Conservation (phyloP, 495 filamentous ascomycete species). For the Neurospora tetraspora region DNA sequence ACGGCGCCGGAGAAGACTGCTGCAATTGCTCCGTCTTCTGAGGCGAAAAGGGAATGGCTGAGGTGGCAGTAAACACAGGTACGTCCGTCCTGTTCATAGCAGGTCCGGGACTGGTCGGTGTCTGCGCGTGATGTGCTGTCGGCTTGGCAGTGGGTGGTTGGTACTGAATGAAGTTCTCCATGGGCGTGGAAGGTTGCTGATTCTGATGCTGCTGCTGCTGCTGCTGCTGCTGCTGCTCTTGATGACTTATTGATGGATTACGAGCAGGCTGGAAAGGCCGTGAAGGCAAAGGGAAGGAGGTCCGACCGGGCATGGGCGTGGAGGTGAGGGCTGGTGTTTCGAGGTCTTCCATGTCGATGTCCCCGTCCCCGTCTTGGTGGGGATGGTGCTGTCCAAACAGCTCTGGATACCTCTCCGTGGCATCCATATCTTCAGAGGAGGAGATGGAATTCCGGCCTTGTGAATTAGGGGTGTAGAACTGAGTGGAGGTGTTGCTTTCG, state of each 20-base stretch:
- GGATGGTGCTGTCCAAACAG: not conserved
- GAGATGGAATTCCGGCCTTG: not conserved
- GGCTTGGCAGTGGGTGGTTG: slow-evolving; percentile 14
- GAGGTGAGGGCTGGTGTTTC: not conserved
- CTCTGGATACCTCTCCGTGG: not conserved
- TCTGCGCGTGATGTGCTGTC: not conserved
- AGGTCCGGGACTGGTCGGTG: slow-evolving; percentile 3
- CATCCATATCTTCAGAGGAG: not conserved
- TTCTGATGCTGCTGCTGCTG: not conserved
- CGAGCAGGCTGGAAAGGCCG: not conserved
- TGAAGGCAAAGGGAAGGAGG: not conserved
- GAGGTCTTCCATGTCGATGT: not conserved
- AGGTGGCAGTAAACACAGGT: slow-evolving; percentile 17
- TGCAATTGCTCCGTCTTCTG: not conserved
- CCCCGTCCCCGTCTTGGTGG: not conserved
- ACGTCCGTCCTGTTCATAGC: slow-evolving; percentile 14
- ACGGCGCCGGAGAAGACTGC: not conserved
- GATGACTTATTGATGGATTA: not conserved
- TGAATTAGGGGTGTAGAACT: not conserved
- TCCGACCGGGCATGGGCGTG: not conserved
- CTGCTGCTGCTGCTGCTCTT: not conserved
- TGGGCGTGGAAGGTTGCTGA: not conserved
- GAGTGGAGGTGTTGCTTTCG: slow-evolving; percentile 1
- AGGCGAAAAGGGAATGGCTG: slow-evolving; percentile 22
- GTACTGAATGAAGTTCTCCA: slow-evolving; percentile 24